Evolutionary conservation across 2,329 filamentous ascomycete genomes (phyloP), one percentile per base, ranked within the genome.

Genomic region (Tetracladium maxilliforme): DNA sequence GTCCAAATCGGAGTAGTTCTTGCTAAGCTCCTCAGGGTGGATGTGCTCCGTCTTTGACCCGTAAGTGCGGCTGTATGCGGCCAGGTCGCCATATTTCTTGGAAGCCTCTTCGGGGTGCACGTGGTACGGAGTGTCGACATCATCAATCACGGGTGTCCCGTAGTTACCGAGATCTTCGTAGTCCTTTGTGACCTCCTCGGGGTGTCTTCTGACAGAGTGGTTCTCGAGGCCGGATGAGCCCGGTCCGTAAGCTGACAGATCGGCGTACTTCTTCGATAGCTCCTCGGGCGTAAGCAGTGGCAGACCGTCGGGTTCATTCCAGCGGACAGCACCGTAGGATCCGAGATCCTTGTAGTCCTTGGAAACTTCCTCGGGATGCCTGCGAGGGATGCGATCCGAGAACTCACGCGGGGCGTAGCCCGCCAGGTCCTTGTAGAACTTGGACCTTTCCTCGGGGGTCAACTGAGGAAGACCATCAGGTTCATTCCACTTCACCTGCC

Each of bases 21-120:
- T n/a, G n/a, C n/a, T n/a, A n/a, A n/a, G n/a, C n/a, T n/a, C n/a
- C n/a, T n/a, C n/a, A n/a, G n/a, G n/a, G n/a, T n/a, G n/a, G n/a
- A n/a, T n/a, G n/a, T n/a, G n/a, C n/a, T n/a, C n/a, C n/a, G n/a
- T n/a, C 6, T 36, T 18, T 28, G 54, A 55, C 22, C 45, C 34
- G 35, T 52, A 53, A 2, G 48, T 48, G 4, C 51, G 45, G 2
- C 41, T 43, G 33, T 63, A 62, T 28, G 50, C 42, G 26, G 44
- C 39, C 22, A 61, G 37, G 31, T 61, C 57, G 4, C 48, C 38
- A 23, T 57, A 53, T 4, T 38, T 22, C 26, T 40, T 32, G 16
- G 44, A 28, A 10, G 40, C 26, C 19, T 48, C 38, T 21, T 48
- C 33, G 6, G 26, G 28, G 2, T 35, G 30, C n/a, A 34, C 29